These are phyloP conservation scores for Fusarium sp. DNA, from an alignment of 2,329 filamentous ascomycete genomes.

Conservation along the genomic window DNA sequence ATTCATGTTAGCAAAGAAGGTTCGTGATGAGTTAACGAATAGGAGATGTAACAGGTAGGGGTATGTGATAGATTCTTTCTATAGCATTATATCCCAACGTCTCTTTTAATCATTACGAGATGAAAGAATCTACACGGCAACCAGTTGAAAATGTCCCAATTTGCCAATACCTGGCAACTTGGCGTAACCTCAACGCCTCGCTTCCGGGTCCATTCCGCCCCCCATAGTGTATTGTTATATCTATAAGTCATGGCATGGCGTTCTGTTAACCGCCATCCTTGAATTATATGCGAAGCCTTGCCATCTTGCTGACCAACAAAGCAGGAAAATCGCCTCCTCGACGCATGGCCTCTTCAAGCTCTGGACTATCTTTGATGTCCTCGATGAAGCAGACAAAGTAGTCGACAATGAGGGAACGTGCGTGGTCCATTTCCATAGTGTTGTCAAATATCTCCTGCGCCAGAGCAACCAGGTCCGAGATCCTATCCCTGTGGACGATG, in stretches of 20 bases:
- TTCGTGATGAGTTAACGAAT: background rate
- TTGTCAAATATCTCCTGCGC: constrained; percentile 37
- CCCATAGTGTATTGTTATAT: background rate
- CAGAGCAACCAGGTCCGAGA: constrained; percentile 34
- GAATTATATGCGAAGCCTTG: constrained; percentile 16
- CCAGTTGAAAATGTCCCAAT: background rate
- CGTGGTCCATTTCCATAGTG: constrained; percentile 35
- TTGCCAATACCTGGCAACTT: background rate
- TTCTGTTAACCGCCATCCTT: background rate
- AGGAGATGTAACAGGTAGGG: background rate
- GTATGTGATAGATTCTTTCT: background rate
- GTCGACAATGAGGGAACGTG: constrained; percentile 29
- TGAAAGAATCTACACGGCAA: background rate
- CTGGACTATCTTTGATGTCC: constrained; percentile 23
- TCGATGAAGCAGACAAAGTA: constrained; percentile 40
- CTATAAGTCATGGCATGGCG: background rate
- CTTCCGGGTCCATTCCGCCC: background rate
- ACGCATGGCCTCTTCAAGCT: constrained; percentile 25
- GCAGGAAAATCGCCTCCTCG: constrained; percentile 36
- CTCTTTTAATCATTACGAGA: background rate
- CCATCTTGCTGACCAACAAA: constrained; percentile 29
- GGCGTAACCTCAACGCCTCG: constrained; percentile 20
- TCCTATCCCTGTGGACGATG: constrained; percentile 20
- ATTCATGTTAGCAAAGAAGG: background rate
- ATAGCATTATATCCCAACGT: background rate